A percentile compares a stretch with the other conserved stretches of the same genome.
phyloP scores from a whole-genome alignment of 148 eudicot species.

The Rhododendron henanense region DNA sequence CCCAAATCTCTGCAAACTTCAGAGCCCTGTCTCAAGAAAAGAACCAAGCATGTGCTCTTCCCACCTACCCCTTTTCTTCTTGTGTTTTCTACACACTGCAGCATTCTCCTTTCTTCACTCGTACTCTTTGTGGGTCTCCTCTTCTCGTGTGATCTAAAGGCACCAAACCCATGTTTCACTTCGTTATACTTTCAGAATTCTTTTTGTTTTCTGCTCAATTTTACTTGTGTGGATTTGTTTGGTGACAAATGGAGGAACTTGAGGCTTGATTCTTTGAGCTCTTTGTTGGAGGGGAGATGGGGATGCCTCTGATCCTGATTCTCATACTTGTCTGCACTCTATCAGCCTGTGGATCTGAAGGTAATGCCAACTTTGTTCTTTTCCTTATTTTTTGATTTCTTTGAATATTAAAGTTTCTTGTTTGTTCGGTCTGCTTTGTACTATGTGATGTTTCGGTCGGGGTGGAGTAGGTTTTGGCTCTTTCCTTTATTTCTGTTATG shows the following conservation, averaged over 20 bases:
- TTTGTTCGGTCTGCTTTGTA: not conserved
- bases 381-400: not conserved
- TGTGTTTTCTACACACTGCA: constrained; percentile 11
- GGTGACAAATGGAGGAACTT: constrained; percentile 16
- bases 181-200: not conserved
- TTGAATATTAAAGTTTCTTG: not conserved
- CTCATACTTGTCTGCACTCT: constrained; percentile 31
- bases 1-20: constrained; percentile 14
- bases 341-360: constrained; percentile 51
- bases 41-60: constrained; percentile 15
- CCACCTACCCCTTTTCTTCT: constrained; percentile 12
- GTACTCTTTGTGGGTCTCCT: constrained; percentile 28
- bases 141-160: constrained; percentile 11
- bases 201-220: not conserved
- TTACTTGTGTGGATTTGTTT: not conserved
- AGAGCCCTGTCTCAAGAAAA: constrained; percentile 18
- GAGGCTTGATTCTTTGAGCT: constrained; percentile 6
- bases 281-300: constrained; percentile 35
- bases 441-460: not conserved
- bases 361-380: constrained; percentile 32
- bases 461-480: not conserved
- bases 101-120: constrained; percentile 17
- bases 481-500: no score
- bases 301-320: constrained; percentile 25
- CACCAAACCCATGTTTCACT: constrained; percentile 18